A percentile compares a stretch with the other conserved stretches of the same genome.
These are phyloP conservation scores for Fusarium pininemorale DNA, from an alignment of 2,329 filamentous ascomycete species.

Conservation along the genomic window DNA sequence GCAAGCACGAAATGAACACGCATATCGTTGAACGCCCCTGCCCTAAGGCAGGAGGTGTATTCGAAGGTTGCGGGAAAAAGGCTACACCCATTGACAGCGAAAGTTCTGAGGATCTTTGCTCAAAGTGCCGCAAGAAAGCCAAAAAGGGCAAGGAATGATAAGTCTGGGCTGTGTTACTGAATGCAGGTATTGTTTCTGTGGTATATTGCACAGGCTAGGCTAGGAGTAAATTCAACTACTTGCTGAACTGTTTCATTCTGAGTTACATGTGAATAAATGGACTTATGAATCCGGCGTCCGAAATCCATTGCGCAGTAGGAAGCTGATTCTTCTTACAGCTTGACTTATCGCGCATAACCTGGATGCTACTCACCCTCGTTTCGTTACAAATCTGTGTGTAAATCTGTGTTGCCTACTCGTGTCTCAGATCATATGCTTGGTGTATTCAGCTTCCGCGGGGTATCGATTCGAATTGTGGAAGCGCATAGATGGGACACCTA, in stretches of 20 bases:
- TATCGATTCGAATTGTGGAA: too few relatives aligned
- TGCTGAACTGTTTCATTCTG: rapidly evolving
- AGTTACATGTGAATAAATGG: rapidly evolving
- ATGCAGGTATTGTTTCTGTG: rapidly evolving
- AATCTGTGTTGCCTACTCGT: background rate
- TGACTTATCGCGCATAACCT: rapidly evolving
- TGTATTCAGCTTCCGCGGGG: too few relatives aligned
- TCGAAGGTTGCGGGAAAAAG: background rate
- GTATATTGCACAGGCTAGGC: rapidly evolving
- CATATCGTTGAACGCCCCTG: background rate
- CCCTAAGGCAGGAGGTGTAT: rapidly evolving
- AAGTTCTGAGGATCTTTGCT: rapidly evolving
- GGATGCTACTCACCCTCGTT: rapidly evolving
- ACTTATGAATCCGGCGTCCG: rapidly evolving
- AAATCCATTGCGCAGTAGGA: rapidly evolving
- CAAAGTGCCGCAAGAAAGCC: background rate
- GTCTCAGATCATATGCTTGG: too few relatives aligned
- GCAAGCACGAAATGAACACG: background rate
- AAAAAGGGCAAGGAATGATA: background rate
- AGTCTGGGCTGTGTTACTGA: rapidly evolving
- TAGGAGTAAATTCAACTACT: rapidly evolving
- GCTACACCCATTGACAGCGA: rapidly evolving
- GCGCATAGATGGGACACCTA: too few relatives aligned
- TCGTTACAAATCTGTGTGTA: background rate
- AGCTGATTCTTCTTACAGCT: rapidly evolving